Conservation (phyloP, 306 rosid species). For the Prunus fruticosa region DNA sequence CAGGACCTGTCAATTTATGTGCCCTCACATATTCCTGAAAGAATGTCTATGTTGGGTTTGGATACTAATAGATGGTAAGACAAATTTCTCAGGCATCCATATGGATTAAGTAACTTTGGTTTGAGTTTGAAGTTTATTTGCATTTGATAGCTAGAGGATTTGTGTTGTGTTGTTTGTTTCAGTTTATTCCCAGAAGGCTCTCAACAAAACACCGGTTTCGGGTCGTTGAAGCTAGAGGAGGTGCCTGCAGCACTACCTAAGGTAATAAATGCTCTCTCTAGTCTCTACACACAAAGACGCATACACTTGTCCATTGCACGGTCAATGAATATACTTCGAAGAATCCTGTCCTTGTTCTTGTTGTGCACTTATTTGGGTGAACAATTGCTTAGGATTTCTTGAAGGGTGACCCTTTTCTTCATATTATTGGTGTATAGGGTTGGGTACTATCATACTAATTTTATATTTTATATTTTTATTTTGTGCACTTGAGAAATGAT, state of each 20-base stretch:
- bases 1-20: slow-evolving; percentile 61
- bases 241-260: slow-evolving; percentile 60
- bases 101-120: neutral
- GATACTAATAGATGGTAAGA: slow-evolving; percentile 56
- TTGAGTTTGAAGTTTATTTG: neutral
- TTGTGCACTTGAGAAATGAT: neutral
- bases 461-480: neutral
- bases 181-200: slow-evolving; percentile 63
- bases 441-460: neutral
- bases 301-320: neutral
- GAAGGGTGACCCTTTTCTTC: neutral
- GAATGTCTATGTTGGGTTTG: slow-evolving; percentile 33
- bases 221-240: slow-evolving; percentile 45
- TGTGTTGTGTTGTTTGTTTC: slow-evolving; percentile 22
- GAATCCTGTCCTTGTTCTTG: neutral
- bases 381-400: neutral
- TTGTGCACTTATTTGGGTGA: neutral
- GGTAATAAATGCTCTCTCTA: slow-evolving; percentile 35
- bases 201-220: slow-evolving; percentile 36
- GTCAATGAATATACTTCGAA: neutral
- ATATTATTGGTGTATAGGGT: neutral
- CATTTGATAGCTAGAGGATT: slow-evolving; percentile 12
- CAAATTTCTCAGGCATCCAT: neutral
- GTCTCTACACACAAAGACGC: neutral
- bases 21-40: slow-evolving; percentile 49